Percentiles rank a stretch among this genome's conserved stretches.
phyloP scores from a whole-genome alignment of 352 stramenopile genomes.

The Phytopythium kandeliae region DNA sequence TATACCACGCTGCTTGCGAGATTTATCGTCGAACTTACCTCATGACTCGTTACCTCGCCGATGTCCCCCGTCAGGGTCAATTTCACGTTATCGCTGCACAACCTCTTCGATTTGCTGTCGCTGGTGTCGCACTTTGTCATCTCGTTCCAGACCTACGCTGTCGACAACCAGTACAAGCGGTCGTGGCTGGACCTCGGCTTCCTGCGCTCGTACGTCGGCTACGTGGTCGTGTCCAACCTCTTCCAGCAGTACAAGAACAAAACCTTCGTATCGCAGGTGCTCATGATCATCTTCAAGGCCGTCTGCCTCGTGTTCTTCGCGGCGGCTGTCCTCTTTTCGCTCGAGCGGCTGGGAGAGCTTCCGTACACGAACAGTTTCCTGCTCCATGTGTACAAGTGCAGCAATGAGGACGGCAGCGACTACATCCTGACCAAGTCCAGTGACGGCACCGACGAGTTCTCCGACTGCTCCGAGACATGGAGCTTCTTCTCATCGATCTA shows the following conservation, averaged over 20 bases:
- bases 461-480: constrained; percentile 72
- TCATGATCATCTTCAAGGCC: constrained; percentile 74
- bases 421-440: constrained; percentile 49
- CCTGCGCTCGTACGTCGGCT: constrained; percentile 78
- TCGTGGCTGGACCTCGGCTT: constrained; percentile 88
- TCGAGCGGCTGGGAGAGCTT: constrained; percentile 80
- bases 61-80: constrained; percentile 29
- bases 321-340: constrained; percentile 74
- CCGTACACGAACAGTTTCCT: constrained; percentile 79
- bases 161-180: constrained; percentile 37
- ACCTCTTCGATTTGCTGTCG: constrained; percentile 77
- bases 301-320: constrained; percentile 80
- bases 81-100: constrained; percentile 58
- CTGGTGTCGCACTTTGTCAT: constrained; percentile 79
- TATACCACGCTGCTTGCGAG: too few species aligned
- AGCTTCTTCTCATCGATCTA: constrained; percentile 87
- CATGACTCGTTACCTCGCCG: not conserved
- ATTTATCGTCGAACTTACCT: too few species aligned
- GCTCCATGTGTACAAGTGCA: constrained; percentile 84
- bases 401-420: constrained; percentile 32
- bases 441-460: constrained; percentile 37
- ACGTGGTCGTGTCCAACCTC: constrained; percentile 70
- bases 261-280: constrained; percentile 72
- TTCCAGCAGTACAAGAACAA: constrained; percentile 73
- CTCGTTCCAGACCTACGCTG: constrained; percentile 62